Conservation (phyloP, 345 rosid species). For the Eucalyptus tenuipes region DNA sequence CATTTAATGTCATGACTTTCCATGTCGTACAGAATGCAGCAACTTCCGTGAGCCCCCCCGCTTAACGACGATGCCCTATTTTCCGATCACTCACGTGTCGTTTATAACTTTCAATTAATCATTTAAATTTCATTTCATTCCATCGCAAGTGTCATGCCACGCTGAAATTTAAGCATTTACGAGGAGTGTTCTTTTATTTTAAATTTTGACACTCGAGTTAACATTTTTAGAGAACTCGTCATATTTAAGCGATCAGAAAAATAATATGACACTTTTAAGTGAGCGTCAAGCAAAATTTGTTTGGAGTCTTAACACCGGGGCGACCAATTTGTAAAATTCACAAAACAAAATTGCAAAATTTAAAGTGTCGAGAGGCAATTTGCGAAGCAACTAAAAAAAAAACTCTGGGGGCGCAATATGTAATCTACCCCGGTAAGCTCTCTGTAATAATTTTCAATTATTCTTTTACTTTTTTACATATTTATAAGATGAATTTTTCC, state of each 20-base stretch:
- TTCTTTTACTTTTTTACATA: background rate
- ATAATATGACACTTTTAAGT: accelerated
- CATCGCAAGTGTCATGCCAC: accelerated
- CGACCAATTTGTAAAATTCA: no score
- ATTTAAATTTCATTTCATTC: no score
- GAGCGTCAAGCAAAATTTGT: no score
- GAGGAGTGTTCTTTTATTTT: no score
- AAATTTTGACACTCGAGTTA: accelerated
- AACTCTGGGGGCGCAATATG: no score
- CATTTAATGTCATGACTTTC: background rate
- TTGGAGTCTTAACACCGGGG: no score
- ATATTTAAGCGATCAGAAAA: accelerated
- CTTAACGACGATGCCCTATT: accelerated
- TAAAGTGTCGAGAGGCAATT: no score
- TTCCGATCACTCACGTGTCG: accelerated
- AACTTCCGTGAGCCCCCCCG: accelerated
- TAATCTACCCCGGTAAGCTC: no score
- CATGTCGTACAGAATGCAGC: background rate
- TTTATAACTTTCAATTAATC: no score
- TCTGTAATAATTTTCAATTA: background rate
- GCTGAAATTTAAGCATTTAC: accelerated
- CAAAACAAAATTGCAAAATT: no score
- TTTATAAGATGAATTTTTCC: background rate
- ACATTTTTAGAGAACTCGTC: accelerated
- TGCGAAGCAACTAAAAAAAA: no score